phyloP scores from a whole-genome alignment of 768 basidiomycete genomes.

The Calocybe gangraenosa region DNA sequence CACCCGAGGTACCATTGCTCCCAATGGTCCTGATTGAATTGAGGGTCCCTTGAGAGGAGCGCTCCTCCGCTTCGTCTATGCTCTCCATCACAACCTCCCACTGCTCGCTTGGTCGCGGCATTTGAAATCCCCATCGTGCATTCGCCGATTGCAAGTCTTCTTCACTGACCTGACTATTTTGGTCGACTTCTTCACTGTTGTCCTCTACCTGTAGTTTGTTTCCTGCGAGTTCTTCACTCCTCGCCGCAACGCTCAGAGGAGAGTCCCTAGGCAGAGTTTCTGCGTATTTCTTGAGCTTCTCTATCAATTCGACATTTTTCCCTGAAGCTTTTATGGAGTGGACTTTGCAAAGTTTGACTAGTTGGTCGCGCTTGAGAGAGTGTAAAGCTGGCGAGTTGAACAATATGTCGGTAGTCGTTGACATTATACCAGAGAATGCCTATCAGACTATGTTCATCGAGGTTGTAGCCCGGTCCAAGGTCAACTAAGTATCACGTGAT shows the following conservation, averaged over 20 bases:
- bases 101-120: conserved; percentile 67
- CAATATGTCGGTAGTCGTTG: conserved; percentile 72
- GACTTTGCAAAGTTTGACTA: conserved; percentile 81
- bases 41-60: conserved; percentile 44
- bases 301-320: conserved; percentile 73
- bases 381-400: conserved; percentile 84
- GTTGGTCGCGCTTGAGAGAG: conserved; percentile 80
- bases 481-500: conserved; percentile 10
- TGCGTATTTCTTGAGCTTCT: conserved; percentile 65
- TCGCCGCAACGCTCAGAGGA: conserved; percentile 50
- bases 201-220: conserved; percentile 22
- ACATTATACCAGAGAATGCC: conserved; percentile 35
- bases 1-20: conserved; percentile 39
- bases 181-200: conserved; percentile 25
- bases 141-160: conserved; percentile 11
- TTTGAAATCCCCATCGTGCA: conserved; percentile 17
- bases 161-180: conserved; percentile 19
- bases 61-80: conserved; percentile 64
- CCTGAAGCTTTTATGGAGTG: conserved; percentile 77
- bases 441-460: conserved; percentile 6
- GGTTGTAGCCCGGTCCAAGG: conserved; percentile 2
- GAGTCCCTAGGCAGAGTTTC: conserved; percentile 53
- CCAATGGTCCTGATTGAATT: conserved; percentile 39
- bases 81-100: conserved; percentile 89
- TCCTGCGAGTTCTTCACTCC: conserved; percentile 36